These are phyloP conservation scores for Saccharomyces hybrid DNA, from an alignment of 1,139 yeast genomes.

Conservation along the genomic window DNA sequence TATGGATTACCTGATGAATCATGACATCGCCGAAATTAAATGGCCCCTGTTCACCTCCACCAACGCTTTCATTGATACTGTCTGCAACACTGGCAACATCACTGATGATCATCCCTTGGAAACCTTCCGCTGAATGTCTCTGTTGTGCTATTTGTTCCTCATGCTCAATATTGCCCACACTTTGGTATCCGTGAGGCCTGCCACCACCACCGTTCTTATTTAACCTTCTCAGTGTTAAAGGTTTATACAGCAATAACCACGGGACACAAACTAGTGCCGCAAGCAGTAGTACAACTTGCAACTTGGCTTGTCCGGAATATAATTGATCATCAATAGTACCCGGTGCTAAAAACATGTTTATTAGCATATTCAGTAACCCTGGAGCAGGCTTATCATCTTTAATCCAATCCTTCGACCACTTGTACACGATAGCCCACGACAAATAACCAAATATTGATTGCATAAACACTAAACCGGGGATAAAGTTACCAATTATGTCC, in stretches of 20 bases:
- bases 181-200: background rate
- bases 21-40: slow-evolving; percentile 66
- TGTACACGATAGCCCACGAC: slow-evolving; percentile 62
- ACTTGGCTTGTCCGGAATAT: slow-evolving; percentile 53
- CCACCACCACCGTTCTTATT: slow-evolving; percentile 16
- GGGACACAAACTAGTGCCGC: slow-evolving; percentile 72
- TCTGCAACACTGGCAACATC: slow-evolving; percentile 22
- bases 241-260: slow-evolving; percentile 63
- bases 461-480: slow-evolving; percentile 76
- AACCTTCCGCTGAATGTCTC: slow-evolving; percentile 36
- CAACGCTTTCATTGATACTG: slow-evolving; percentile 13
- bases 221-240: slow-evolving; percentile 40
- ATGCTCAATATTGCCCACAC: slow-evolving; percentile 33
- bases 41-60: slow-evolving; percentile 38
- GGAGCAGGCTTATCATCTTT: slow-evolving; percentile 67
- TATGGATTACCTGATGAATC: slow-evolving; percentile 75
- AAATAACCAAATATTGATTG: slow-evolving; percentile 77
- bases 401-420: slow-evolving; percentile 75
- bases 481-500: slow-evolving; percentile 68
- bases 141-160: slow-evolving; percentile 31
- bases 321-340: slow-evolving; percentile 63
- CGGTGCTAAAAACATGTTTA: slow-evolving; percentile 74
- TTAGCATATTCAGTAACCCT: slow-evolving; percentile 71
- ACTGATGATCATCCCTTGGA: slow-evolving; percentile 28
- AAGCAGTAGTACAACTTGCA: slow-evolving; percentile 53